Evolutionary conservation across 1,139 yeast genomes (phyloP).

Genomic region (Scheffersomyces illinoinensis): DNA sequence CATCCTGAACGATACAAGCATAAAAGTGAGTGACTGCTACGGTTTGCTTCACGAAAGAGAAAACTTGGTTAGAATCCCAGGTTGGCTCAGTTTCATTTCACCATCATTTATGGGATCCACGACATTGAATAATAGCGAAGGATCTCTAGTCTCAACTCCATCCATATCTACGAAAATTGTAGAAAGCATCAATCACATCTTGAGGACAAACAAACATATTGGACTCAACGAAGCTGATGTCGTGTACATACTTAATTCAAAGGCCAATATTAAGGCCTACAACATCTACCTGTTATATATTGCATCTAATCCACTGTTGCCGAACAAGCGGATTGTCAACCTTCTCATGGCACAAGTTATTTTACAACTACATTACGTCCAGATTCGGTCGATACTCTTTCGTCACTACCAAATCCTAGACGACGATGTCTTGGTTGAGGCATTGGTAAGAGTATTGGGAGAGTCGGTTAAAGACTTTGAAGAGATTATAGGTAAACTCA

Average conservation of each 20-base stretch:
- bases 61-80: constrained; percentile 8
- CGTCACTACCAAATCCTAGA: constrained; percentile 5
- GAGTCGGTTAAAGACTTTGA: constrained; percentile 3
- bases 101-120: constrained; percentile 1
- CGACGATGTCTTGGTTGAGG: constrained; percentile 4
- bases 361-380: neutral
- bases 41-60: neutral
- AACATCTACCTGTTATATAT: constrained; percentile 11
- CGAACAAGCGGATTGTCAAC: constrained; percentile 13
- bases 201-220: neutral
- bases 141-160: neutral
- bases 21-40: neutral
- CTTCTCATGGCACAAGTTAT: constrained; percentile 8
- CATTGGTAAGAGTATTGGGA: constrained; percentile 1
- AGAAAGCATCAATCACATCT: neutral
- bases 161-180: neutral
- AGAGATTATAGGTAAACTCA: constrained; percentile 1
- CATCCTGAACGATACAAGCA: neutral
- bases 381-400: constrained; percentile 5
- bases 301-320: constrained; percentile 2
- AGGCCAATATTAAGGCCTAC: constrained; percentile 8
- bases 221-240: constrained; percentile 2
- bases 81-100: constrained; percentile 12
- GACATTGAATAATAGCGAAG: neutral
- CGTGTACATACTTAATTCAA: constrained; percentile 9